These are phyloP conservation scores for Aspergillus sp. DNA, from an alignment of 2,329 filamentous ascomycete species.

Conservation along the genomic window DNA sequence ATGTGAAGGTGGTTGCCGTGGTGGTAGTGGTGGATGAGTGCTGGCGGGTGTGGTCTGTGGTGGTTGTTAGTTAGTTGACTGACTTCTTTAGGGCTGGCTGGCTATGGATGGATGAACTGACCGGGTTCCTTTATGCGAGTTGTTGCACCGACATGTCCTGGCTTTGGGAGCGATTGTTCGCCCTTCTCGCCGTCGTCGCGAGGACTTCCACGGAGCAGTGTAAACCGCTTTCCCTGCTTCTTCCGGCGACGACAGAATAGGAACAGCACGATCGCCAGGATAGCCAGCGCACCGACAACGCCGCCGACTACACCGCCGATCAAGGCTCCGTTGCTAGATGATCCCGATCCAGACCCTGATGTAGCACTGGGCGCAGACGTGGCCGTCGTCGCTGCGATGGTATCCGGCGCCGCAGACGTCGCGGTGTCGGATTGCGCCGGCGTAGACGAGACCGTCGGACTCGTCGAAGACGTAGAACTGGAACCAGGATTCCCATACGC, in stretches of 20 bases:
- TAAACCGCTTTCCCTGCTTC: conserved; percentile 4
- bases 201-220: background rate
- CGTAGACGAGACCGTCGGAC: too few relatives aligned
- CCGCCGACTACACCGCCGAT: conserved; percentile 17
- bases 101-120: too few relatives aligned
- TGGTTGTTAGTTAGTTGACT: background rate
- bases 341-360: background rate
- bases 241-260: conserved; percentile 11
- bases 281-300: conserved; percentile 4
- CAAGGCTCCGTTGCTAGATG: conserved; percentile 7
- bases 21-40: background rate
- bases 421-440: background rate
- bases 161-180: too few relatives aligned
- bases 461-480: too few relatives aligned
- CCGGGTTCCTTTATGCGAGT: too few relatives aligned
- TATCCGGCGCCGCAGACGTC: background rate
- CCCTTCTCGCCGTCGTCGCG: background rate
- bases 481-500: background rate
- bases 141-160: too few relatives aligned
- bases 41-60: background rate
- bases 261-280: conserved; percentile 8
- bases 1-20: background rate
- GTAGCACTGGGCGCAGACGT: conserved; percentile 2
- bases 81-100: too few relatives aligned
- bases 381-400: background rate